These are phyloP conservation scores for Candida koratica DNA, from an alignment of 805 yeast genomes.

Conservation along the genomic window DNA sequence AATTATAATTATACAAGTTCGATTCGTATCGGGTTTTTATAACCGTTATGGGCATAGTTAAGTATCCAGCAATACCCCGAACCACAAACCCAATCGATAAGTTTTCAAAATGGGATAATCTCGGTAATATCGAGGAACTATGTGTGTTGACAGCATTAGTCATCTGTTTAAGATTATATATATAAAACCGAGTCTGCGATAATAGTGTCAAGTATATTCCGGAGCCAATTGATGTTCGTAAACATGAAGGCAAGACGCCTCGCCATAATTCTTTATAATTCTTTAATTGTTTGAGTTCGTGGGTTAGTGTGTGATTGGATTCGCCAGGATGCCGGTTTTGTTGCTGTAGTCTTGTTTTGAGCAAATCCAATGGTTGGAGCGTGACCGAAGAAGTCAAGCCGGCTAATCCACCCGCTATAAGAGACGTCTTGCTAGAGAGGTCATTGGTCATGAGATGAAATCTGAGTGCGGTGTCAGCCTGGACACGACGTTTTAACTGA, in stretches of 20 bases:
- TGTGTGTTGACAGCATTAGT: neutral
- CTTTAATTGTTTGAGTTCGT: slow-evolving; percentile 41
- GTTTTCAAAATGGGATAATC: slow-evolving; percentile 65
- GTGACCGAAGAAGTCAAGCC: slow-evolving; percentile 78
- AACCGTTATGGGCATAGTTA: slow-evolving; percentile 94
- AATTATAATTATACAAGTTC: slow-evolving; percentile 62
- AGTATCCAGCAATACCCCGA: slow-evolving; percentile 74
- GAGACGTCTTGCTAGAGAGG: slow-evolving; percentile 15
- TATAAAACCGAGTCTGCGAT: slow-evolving; percentile 52
- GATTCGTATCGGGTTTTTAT: slow-evolving; percentile 89
- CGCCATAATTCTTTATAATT: slow-evolving; percentile 68
- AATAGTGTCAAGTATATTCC: slow-evolving; percentile 78
- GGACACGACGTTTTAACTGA: too few relatives aligned
- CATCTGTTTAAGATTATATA: slow-evolving; percentile 31
- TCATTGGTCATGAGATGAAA: slow-evolving; percentile 9
- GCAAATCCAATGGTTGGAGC: slow-evolving; percentile 83
- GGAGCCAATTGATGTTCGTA: slow-evolving; percentile 87
- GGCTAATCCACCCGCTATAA: slow-evolving; percentile 61
- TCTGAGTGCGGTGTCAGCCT: too few relatives aligned
- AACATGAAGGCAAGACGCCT: slow-evolving; percentile 87
- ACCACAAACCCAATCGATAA: slow-evolving; percentile 72
- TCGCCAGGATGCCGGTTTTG: slow-evolving; percentile 22
- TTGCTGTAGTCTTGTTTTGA: slow-evolving; percentile 77
- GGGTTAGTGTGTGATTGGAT: slow-evolving; percentile 30
- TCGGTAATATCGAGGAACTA: slow-evolving; percentile 48